Conservation (phyloP, 2,329 filamentous ascomycete genomes). For the Fusarium succisae region DNA sequence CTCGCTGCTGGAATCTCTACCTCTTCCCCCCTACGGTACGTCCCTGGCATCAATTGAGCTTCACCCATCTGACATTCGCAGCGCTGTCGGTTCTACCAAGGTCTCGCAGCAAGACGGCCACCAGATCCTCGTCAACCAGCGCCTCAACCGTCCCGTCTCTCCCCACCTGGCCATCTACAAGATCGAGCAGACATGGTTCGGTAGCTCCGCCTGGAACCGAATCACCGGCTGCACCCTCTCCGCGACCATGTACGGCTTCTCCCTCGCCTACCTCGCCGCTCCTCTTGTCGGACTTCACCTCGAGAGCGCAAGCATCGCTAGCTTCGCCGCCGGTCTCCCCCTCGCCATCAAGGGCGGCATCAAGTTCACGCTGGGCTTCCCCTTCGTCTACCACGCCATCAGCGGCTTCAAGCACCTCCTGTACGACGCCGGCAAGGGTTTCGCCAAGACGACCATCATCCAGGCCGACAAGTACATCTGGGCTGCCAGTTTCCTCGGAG, state of each 20-base stretch:
- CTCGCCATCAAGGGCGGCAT: conserved; percentile 65
- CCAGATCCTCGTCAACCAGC: conserved; percentile 81
- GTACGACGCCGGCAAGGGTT: conserved; percentile 63
- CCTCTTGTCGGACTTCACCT: conserved; percentile 75
- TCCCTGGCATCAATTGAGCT: not conserved
- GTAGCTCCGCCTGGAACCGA: conserved; percentile 77
- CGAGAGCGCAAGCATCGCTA: conserved; percentile 67
- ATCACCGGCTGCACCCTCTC: conserved; percentile 81
- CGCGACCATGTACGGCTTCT: conserved; percentile 81
- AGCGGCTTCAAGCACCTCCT: conserved; percentile 65
- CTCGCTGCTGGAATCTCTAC: conserved; percentile 54
- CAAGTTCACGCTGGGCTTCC: conserved; percentile 67
- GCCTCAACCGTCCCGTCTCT: conserved; percentile 80
- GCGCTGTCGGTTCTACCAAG: conserved; percentile 60
- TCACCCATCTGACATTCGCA: conserved; percentile 7
- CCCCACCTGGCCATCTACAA: conserved; percentile 90
- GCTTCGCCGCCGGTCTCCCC: conserved; percentile 68
- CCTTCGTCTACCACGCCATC: conserved; percentile 66
- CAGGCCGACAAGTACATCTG: conserved; percentile 60
- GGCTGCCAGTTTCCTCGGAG: conserved; percentile 55
- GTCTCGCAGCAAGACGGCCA: conserved; percentile 63
- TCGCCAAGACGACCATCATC: conserved; percentile 58
- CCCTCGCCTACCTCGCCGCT: conserved; percentile 80
- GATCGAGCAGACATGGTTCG: conserved; percentile 85
- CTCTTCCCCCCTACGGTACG: conserved; percentile 58